phyloP scores from a whole-genome alignment of 139 green algal genomes.

The Chlorella ohadii region DNA sequence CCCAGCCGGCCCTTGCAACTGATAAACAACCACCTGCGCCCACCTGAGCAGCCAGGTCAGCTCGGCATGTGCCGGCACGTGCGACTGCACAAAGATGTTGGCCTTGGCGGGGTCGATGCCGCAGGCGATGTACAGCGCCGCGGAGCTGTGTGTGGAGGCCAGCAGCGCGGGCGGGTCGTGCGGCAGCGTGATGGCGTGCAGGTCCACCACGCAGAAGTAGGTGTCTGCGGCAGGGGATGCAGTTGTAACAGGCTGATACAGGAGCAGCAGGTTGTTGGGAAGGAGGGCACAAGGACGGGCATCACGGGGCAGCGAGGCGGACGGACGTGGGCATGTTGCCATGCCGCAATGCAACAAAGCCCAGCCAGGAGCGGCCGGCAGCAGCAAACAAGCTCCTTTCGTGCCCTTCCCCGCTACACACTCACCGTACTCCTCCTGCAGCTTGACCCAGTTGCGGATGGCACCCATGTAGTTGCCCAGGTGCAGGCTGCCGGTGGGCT shows the following conservation, averaged over 20 bases:
- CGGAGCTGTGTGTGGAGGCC: slow-evolving; percentile 73
- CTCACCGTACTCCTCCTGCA: slow-evolving; percentile 93
- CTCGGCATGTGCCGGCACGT: slow-evolving; percentile 94
- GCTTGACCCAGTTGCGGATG: slow-evolving; percentile 95
- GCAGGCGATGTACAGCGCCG: slow-evolving; percentile 94
- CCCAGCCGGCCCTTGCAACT: neutral
- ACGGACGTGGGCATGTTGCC: too few species aligned
- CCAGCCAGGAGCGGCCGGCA: neutral
- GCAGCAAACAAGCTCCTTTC: neutral
- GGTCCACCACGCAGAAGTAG: slow-evolving; percentile 96
- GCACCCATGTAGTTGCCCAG: slow-evolving; percentile 98
- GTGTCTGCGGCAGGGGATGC: slow-evolving; percentile 70
- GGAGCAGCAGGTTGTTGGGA: too few species aligned
- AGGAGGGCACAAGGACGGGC: too few species aligned
- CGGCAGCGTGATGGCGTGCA: slow-evolving; percentile 94
- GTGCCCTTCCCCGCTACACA: too few species aligned
- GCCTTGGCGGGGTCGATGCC: slow-evolving; percentile 87
- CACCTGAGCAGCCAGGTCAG: slow-evolving; percentile 96
- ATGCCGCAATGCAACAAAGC: neutral
- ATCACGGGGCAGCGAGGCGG: too few species aligned
- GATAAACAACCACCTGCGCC: neutral
- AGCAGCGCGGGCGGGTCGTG: slow-evolving; percentile 90
- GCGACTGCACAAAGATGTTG: slow-evolving; percentile 91
- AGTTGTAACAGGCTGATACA: too few species aligned
- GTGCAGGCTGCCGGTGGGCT: slow-evolving; percentile 96